phyloP scores from a whole-genome alignment of 2,329 filamentous ascomycete species.

The Fusarium nanum region DNA sequence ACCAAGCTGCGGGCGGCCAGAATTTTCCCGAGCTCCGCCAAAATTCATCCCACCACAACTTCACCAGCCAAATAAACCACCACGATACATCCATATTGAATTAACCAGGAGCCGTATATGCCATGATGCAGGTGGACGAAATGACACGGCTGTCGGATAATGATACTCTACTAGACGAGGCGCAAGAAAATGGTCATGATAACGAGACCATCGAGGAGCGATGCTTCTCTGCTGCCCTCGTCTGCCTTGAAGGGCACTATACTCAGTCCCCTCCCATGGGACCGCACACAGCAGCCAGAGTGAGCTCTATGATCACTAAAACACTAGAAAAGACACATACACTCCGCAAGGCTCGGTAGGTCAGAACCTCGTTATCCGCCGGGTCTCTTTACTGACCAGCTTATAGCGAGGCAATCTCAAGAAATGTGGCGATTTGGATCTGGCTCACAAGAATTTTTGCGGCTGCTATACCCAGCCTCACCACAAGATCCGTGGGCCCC shows the following conservation, averaged over 20 bases:
- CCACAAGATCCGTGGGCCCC: conserved; percentile 68
- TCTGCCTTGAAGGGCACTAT: conserved; percentile 72
- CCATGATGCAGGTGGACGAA: conserved; percentile 32
- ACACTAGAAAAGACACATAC: conserved; percentile 74
- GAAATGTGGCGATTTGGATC: conserved; percentile 74
- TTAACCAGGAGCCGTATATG: conserved; percentile 3
- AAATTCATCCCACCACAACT: conserved; percentile 37
- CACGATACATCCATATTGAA: conserved; percentile 16
- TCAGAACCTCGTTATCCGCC: not conserved
- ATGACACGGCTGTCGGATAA: conserved; percentile 48
- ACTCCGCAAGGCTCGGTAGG: conserved; percentile 68
- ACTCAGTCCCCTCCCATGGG: conserved; percentile 68
- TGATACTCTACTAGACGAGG: conserved; percentile 25
- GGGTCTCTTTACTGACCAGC: conserved; percentile 22
- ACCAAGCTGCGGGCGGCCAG: conserved; percentile 43
- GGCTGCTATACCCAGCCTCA: conserved; percentile 70
- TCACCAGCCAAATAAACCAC: conserved; percentile 21
- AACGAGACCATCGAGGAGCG: conserved; percentile 71
- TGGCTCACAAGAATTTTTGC: conserved; percentile 72
- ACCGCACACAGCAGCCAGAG: conserved; percentile 64
- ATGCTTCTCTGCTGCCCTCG: conserved; percentile 69
- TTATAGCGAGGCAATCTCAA: conserved; percentile 68
- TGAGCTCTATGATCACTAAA: conserved; percentile 68
- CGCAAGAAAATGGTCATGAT: conserved; percentile 32
- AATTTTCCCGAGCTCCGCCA: conserved; percentile 45